A percentile compares a stretch with the other conserved stretches of the same genome.
Evolutionary conservation across 2,329 filamentous ascomycete species (phyloP).

Genomic region (Aspergillus floridensis): DNA sequence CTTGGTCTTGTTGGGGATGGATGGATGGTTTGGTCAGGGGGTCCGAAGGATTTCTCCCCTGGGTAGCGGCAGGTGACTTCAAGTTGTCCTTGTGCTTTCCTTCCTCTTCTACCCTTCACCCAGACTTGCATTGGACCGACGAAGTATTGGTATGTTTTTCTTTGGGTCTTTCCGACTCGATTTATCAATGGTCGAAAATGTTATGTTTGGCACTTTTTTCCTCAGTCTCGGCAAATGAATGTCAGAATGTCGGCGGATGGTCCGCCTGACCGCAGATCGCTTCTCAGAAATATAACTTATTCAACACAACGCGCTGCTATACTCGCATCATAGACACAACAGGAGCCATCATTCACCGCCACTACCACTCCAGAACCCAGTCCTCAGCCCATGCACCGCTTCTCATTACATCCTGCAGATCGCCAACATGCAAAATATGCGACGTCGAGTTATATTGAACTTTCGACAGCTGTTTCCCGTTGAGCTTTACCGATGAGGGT

Average conservation of each 20-base stretch:
- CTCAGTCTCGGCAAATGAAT: neutral
- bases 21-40: neutral
- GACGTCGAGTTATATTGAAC: constrained; percentile 52
- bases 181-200: too few species aligned
- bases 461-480: constrained; percentile 46
- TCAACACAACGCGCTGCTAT: neutral
- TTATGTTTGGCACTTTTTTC: neutral
- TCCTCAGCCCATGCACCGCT: constrained; percentile 57
- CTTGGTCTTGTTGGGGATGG: neutral
- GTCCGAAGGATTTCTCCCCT: too few species aligned
- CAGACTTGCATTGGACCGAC: too few species aligned
- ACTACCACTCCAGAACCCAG: constrained; percentile 58
- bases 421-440: constrained; percentile 51
- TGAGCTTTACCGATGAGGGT: constrained; percentile 50
- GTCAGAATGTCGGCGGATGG: neutral
- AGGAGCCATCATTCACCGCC: neutral
- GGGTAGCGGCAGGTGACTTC: too few species aligned
- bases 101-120: too few species aligned
- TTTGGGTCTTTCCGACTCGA: too few species aligned
- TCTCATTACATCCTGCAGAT: constrained; percentile 49
- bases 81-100: too few species aligned
- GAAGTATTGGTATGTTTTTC: too few species aligned
- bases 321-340: too few species aligned
- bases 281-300: neutral
- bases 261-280: neutral